Evolutionary conservation across 139 green algal species (phyloP), one percentile per base, ranked within the genome.

Genomic region (Asterochloris erici): DNA sequence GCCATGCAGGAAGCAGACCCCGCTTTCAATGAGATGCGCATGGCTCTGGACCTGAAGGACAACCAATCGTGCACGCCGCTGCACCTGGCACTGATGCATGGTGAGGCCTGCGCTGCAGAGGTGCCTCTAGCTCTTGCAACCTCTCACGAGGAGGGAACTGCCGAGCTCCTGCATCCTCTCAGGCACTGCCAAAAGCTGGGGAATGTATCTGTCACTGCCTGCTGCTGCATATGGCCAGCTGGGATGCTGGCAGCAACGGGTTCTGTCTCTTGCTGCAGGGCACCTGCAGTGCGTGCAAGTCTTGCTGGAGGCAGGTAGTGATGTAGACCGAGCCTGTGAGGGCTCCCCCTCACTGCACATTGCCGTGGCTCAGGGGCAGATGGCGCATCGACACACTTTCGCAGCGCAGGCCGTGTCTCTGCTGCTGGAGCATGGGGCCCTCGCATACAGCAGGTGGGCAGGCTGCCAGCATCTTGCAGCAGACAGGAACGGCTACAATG

Each of bases 71-170:
- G 89, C 81, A 95, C 93, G 16, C 92, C 95, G 0, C 79, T 98
- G 71, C 94, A 98, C 87, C 68, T 98, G 0, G 93, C 94, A 28
- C 84, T 97, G 26, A 84, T 97, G 12, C 86, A 93, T 60, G 93
- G 93, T 90, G 81, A 28, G 15, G 21, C 47, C 38, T 69, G 63
- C 17, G n/a, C 1, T 63, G 27, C 62, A 79, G 47, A 29, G 61
- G 28, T 74, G 0, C 73, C 61, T 70, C 29, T 14, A 68, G 47
- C 62, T 17, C 28, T 14, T 28, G 27, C 28, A 54, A 0, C 38
- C 24, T 21, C 0, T 60, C 68, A 61, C 1, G 16, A 69, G 29
- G 38, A 61, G 28, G 13, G 70, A 21, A 66, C 26, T 14, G 28
- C 14, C 63, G 10, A n/a, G 19, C 63, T 2, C 12, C 60, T 23